Evolutionary conservation across 495 filamentous ascomycete species (phyloP), one percentile per base, ranked within the genome.

Genomic region (Penicillium taxi): DNA sequence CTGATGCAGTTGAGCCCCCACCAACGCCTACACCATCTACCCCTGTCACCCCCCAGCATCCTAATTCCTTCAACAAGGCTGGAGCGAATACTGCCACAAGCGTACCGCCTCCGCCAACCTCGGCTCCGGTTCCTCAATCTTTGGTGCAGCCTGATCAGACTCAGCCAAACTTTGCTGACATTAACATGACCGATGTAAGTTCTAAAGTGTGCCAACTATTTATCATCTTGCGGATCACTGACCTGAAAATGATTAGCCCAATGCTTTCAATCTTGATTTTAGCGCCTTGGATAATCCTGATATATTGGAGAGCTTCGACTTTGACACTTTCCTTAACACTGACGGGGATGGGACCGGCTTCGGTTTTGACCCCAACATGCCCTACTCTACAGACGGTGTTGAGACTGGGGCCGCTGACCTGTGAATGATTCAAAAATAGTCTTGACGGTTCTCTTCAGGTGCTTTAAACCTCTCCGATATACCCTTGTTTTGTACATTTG

Each of bases 291-390:
- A 75, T 36, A 75, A 70, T 19, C 64, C 65, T 29, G 74, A 89
- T 55, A 81, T 93, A n/a, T 66, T 96, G 32, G 81, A 86, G 52
- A 83, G 84, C 48, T 96, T 96, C 47, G 90, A 96, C 59, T 96
- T 96, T 57, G 90, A 96, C 59, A 86, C 84, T 0, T 96, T 96
- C 74, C 66, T 96, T 33, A 78, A 79, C 43, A 78, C 73, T 7
- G 75, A 78, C 41, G 70, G 72, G 37, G 65, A 65, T 16, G 60
- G 55, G 9, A 59, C 62, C 23, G 62, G 61, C 21, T 72, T 77
- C 36, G 69, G 64, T 13, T 80, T 80, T 39, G 69, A 76, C 37
- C 59, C 64, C 4, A 64, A 51, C 37, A 58, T 65, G 42, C 55
- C 60, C 23, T 68, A 66, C 30, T 42, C 55, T 36, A 42, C 45